Evolutionary conservation across 1,139 yeast species (phyloP).

Genomic region (Yamadazyma triangularis): DNA sequence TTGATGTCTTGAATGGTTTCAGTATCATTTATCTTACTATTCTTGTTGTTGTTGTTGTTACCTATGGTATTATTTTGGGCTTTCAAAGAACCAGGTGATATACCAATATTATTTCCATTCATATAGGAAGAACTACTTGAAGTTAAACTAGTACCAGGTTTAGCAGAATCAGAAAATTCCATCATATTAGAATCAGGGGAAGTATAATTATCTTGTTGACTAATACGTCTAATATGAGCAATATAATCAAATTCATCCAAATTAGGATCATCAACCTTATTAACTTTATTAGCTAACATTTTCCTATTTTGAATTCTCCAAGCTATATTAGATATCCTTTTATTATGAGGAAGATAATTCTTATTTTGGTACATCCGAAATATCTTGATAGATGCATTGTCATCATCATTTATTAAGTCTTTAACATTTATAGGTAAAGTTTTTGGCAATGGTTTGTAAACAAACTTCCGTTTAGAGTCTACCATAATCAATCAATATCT

Average conservation of each 20-base stretch:
- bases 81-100: not conserved
- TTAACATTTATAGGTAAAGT: conserved; percentile 10
- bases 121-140: not conserved
- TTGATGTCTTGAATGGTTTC: too few species aligned
- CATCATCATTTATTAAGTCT: conserved; percentile 14
- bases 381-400: conserved; percentile 31
- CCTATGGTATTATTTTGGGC: not conserved
- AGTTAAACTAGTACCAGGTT: not conserved
- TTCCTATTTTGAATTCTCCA: conserved; percentile 45
- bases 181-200: conserved; percentile 3
- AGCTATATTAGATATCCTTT: conserved; percentile 42
- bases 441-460: conserved; percentile 12
- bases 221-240: conserved; percentile 41
- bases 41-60: not conserved
- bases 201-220: conserved; percentile 33
- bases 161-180: not conserved
- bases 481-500: too few species aligned
- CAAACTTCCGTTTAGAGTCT: conserved; percentile 7
- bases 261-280: conserved; percentile 19
- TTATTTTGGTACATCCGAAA: conserved; percentile 43
- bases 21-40: not conserved
- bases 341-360: conserved; percentile 39
- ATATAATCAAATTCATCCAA: conserved; percentile 46
- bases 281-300: conserved; percentile 7
- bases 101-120: not conserved